A percentile compares a stretch with the other conserved stretches of the same genome.
These are phyloP conservation scores for Rhynchosporium secalis DNA, from an alignment of 2,329 filamentous ascomycete species.

Conservation along the genomic window DNA sequence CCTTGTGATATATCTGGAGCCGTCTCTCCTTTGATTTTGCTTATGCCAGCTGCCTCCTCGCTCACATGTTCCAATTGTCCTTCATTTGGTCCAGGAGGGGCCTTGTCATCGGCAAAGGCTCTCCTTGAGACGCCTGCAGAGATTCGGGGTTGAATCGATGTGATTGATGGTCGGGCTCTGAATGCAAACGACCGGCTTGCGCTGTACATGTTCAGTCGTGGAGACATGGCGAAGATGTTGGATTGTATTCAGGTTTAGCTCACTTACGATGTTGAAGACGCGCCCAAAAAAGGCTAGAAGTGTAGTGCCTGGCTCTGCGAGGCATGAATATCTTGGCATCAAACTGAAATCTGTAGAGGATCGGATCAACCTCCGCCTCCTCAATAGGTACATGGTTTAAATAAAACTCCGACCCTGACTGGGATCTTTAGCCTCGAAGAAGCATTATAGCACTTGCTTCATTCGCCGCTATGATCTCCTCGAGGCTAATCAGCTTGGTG, in stretches of 20 bases:
- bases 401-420: no score
- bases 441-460: no score
- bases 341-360: no score
- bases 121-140: conserved; percentile 32
- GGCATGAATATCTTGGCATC: neutral
- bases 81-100: conserved; percentile 48
- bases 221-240: conserved; percentile 49
- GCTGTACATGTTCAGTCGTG: conserved; percentile 52
- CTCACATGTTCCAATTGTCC: conserved; percentile 59
- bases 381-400: conserved; percentile 16
- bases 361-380: neutral
- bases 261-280: neutral
- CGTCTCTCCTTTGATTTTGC: conserved; percentile 55
- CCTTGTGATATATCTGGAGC: conserved; percentile 65
- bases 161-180: conserved; percentile 42
- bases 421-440: conserved; percentile 6
- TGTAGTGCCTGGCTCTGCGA: neutral
- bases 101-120: conserved; percentile 37
- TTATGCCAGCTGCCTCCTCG: conserved; percentile 63
- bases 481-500: no score
- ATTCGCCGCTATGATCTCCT: no score
- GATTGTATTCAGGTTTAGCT: neutral
- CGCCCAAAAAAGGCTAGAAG: neutral
- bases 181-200: conserved; percentile 46
- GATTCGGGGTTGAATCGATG: conserved; percentile 34